Base-by-base conservation (phyloP, 148 eudicot genomes). In the Vaccinium corymbosum region DNA sequence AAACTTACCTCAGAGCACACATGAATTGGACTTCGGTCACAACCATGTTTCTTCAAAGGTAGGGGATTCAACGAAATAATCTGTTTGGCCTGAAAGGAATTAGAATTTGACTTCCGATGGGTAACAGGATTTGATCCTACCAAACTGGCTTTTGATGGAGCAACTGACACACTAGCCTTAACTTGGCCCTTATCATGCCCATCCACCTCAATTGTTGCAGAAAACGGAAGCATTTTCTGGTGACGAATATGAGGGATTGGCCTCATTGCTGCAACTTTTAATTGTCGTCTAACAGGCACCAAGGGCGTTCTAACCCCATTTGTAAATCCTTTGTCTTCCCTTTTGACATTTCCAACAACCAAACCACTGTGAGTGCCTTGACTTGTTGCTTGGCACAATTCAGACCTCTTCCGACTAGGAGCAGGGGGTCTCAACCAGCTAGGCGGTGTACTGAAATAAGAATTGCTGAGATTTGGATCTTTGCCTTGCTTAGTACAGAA, bases 11-110 rank as follows among this genome's bases (percentile, higher is more conserved):
- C 99, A 80, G 95, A 85, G 88, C 99, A 96, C 70, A 91, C 88
- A 83, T 94, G 98, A 74, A 96, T 89, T 81, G 98, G 97, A 85
- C 92, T 88, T 88, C 99, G 88, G 8, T 90, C 95, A 78, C 99
- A 96, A 64, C 94, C 98, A 89, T 96, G 99, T 86, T 96, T 96
- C 94, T 94, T 96, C 85, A 96, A 84, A 79, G 99, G 99, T 51
- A 93, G 89, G 6, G 98, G 98, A 88, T 96, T 96, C 84, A 96
- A 88, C 38, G 98, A 93, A 82, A 96, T 91, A 56, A 94, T 89
- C 87, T 93, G 99, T 90, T 96, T 96, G 51, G 94, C 94, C 83
- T 91, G 98, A 86, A 83, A 83, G 22, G 94, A 76, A 84, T 85
- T 89, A 42, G 98, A 87, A 76, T 89, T 59, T 59, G 91, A 79